These are phyloP conservation scores for Fusarium heterosporum DNA, from an alignment of 2,329 filamentous ascomycete species.

Conservation along the genomic window DNA sequence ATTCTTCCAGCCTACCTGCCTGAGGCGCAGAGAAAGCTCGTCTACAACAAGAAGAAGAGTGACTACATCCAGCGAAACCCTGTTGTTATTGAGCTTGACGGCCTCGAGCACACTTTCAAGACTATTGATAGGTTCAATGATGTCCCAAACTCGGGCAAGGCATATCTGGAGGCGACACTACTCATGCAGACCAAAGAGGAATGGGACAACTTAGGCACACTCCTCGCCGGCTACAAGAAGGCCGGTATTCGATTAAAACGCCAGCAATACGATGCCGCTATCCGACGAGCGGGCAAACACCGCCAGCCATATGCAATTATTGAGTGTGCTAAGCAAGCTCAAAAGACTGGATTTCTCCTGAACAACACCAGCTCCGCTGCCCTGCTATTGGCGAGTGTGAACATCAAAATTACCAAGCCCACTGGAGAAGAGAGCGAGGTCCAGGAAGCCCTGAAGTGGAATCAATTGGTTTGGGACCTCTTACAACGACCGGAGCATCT, in stretches of 20 bases:
- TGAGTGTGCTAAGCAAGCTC: constrained; percentile 61
- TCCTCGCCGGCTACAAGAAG: constrained; percentile 63
- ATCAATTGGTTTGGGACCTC: constrained; percentile 62
- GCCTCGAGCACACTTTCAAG: constrained; percentile 64
- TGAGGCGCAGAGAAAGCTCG: constrained; percentile 62
- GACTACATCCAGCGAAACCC: constrained; percentile 65
- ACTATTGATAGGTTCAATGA: constrained; percentile 58
- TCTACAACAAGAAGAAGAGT: constrained; percentile 62
- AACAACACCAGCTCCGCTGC: constrained; percentile 52
- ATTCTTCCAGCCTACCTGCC: constrained; percentile 72
- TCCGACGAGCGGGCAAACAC: constrained; percentile 55
- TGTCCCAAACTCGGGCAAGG: constrained; percentile 57
- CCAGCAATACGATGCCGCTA: constrained; percentile 54
- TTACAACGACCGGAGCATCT: constrained; percentile 59
- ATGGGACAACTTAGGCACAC: constrained; percentile 63
- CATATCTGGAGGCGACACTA: constrained; percentile 54
- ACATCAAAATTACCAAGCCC: constrained; percentile 53
- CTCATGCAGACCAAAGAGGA: constrained; percentile 63
- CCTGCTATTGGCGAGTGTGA: constrained; percentile 46
- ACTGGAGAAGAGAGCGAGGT: constrained; percentile 49
- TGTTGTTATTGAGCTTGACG: constrained; percentile 69
- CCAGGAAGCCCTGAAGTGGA: constrained; percentile 58
- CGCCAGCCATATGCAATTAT: constrained; percentile 61
- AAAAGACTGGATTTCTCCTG: constrained; percentile 60
- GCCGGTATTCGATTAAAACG: constrained; percentile 54